Evolutionary conservation across 1,284 basidiomycete species (phyloP).

Genomic region (Puccinia coronata): DNA sequence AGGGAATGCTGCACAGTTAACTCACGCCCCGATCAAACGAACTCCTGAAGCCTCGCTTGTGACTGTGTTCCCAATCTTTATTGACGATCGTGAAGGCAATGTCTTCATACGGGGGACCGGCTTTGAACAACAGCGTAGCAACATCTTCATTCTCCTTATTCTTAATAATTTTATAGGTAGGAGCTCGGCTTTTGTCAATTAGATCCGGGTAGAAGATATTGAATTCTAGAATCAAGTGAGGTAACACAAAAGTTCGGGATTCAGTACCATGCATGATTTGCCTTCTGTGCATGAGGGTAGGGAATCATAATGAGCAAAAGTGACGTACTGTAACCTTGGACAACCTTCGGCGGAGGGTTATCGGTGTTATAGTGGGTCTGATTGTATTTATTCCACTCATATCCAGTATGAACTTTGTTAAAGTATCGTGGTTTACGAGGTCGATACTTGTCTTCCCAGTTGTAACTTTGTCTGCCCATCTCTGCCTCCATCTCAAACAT

Average conservation of each 20-base stretch:
- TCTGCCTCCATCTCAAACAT: conserved; percentile 87
- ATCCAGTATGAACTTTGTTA: conserved; percentile 99
- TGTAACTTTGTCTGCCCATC: conserved; percentile 78
- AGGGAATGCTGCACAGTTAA: too few relatives aligned
- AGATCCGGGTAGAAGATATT: conserved; percentile 94
- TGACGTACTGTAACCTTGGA: conserved; percentile 79
- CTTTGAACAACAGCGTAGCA: conserved; percentile 86
- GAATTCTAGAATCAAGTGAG: conserved; percentile 64
- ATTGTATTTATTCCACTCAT: conserved; percentile 99
- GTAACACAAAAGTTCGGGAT: conserved; percentile 49
- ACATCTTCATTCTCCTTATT: conserved; percentile 79
- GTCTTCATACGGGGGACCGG: conserved; percentile 98
- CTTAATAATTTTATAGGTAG: conserved; percentile 60
- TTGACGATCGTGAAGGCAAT: conserved; percentile 98
- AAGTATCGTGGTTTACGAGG: conserved; percentile 99
- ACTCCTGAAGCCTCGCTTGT: conserved; percentile 69
- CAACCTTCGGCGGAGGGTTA: conserved; percentile 94
- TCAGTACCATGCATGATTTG: background rate
- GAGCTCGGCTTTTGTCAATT: conserved; percentile 86
- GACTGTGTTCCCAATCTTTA: conserved; percentile 96
- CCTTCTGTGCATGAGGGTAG: background rate
- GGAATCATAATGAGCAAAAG: conserved; percentile 23
- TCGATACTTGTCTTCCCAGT: conserved; percentile 98
- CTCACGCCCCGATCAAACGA: conserved; percentile 65
- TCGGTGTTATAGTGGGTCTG: conserved; percentile 97